phyloP scores from a whole-genome alignment of 75 land plant species.

The Pinus albicaulis region DNA sequence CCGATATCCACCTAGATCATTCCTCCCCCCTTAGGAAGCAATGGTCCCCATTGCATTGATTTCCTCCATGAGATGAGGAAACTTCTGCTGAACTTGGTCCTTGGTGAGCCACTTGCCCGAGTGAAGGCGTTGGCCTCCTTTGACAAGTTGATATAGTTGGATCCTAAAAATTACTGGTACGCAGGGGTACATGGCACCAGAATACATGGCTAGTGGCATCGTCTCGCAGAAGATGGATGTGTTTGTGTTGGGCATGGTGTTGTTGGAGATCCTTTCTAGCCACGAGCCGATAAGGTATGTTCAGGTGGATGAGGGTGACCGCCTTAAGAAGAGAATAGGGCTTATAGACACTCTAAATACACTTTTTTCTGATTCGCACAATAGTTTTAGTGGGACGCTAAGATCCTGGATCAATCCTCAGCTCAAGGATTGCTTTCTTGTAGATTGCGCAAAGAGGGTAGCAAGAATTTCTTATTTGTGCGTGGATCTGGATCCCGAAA shows the following conservation, averaged over 20 bases:
- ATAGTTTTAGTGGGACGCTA: conserved; percentile 3
- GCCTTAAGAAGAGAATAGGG: neutral
- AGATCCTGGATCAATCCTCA: conserved; percentile 38
- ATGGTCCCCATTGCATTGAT: no score
- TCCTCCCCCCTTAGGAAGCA: no score
- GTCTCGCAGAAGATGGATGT: conserved; percentile 37
- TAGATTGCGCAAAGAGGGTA: conserved; percentile 25
- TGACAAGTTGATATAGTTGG: neutral
- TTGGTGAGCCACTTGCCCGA: no score
- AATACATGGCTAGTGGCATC: conserved; percentile 26
- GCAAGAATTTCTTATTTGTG: conserved; percentile 25
- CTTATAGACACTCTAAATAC: neutral
- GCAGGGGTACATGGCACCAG: conserved; percentile 56
- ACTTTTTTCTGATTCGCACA: neutral
- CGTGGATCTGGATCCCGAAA: conserved; percentile 22
- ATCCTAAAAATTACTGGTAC: conserved; percentile 37
- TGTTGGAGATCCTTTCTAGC: conserved; percentile 36
- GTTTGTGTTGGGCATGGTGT: conserved; percentile 34
- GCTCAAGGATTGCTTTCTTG: conserved; percentile 32
- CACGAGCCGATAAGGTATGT: conserved; percentile 26
- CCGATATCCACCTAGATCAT: no score
- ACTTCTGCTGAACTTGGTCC: no score
- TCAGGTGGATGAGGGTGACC: no score
- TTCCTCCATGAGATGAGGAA: no score
- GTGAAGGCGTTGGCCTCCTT: no score